Evolutionary conservation across 768 basidiomycete genomes (phyloP), one percentile per base, ranked within the genome.

Genomic region (Leccinum imitatum): DNA sequence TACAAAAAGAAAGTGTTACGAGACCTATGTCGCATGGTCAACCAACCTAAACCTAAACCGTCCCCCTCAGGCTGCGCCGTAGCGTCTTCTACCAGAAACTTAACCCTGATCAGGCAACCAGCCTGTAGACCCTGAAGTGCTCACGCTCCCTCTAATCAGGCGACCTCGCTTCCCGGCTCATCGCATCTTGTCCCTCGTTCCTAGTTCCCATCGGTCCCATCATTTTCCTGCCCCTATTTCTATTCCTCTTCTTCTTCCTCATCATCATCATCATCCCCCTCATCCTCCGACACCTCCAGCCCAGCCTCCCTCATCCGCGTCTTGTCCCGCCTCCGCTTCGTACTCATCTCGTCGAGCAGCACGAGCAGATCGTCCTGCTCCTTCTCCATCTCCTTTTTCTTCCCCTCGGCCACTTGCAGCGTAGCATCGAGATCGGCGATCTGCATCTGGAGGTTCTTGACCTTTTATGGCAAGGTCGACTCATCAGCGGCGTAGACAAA

Each of bases 321-420:
- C 78, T 98, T 98, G 70, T 98, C 97, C 65, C 78, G 80, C 76
- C 83, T 84, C 55, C 95, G 81, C 76, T 99, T 99, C 63, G 78
- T 83, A 50, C 86, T 91, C 62, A 97, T 79, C 76, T 98, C 97
- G 68, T 98, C 97, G 4, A 99, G 78, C 33, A 98, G 75, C 11
- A 99, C 95, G 21, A 99, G 78, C 52, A 98, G 73, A 73, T 99
- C 96, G 71, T 98, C 96, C 67, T 98, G 95, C 72, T 99, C 96
- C 75, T 95, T 95, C 73, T 97, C 94, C 23, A 87, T 84, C 9
- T 97, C 94, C 64, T 84, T 87, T 53, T 84, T 82, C 70, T 87
- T 90, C 57, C 79, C 81, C 64, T 89, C 83, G 9, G 86, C 79
- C 1, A 74, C 76, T 47, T 75, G 72, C 8, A 93, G 71, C 56